Evolutionary conservation across 768 basidiomycete species (phyloP).

Genomic region (Cyclocybe cylindracea): DNA sequence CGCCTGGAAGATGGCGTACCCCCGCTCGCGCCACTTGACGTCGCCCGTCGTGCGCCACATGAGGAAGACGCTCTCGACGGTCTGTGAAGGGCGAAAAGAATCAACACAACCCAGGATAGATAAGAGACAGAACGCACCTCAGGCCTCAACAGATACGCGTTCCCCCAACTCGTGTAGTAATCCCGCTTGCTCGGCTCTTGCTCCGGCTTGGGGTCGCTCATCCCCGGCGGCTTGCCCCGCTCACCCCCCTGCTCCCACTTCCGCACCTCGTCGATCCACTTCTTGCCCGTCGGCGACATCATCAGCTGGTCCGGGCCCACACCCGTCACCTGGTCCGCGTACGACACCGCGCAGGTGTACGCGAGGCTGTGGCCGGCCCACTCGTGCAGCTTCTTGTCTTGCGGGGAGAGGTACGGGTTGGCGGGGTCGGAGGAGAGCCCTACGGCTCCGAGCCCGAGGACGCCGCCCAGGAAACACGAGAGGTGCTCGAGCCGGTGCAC

Average conservation of each 20-base stretch:
- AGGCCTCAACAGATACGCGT: slow-evolving; percentile 61
- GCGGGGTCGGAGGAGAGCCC: slow-evolving; percentile 29
- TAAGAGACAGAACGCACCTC: slow-evolving; percentile 48
- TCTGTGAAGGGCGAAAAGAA: slow-evolving; percentile 36
- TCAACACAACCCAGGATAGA: background rate
- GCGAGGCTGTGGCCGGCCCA: slow-evolving; percentile 77
- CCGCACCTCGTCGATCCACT: slow-evolving; percentile 48
- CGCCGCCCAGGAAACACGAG: slow-evolving; percentile 69
- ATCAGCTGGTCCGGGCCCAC: slow-evolving; percentile 60
- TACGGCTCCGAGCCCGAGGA: slow-evolving; percentile 63
- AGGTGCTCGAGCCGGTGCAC: slow-evolving; percentile 61
- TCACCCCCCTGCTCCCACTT: slow-evolving; percentile 47
- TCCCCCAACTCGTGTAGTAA: slow-evolving; percentile 37
- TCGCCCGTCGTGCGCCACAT: slow-evolving; percentile 72
- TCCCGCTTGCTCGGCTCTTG: slow-evolving; percentile 41
- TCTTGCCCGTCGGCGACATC: slow-evolving; percentile 34
- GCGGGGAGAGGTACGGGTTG: slow-evolving; percentile 24
- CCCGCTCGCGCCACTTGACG: slow-evolving; percentile 67
- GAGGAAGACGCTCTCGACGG: slow-evolving; percentile 70
- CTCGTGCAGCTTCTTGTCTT: slow-evolving; percentile 48
- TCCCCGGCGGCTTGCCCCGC: slow-evolving; percentile 44
- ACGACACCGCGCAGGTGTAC: slow-evolving; percentile 66
- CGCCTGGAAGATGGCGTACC: slow-evolving; percentile 67
- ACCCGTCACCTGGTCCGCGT: slow-evolving; percentile 66
- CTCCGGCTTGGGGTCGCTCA: slow-evolving; percentile 32